Percentiles rank a stretch among this genome's conserved stretches.
These are phyloP conservation scores for Phoenix dactylifera DNA, from an alignment of 176 grass and related monocot genomes.

Conservation along the genomic window DNA sequence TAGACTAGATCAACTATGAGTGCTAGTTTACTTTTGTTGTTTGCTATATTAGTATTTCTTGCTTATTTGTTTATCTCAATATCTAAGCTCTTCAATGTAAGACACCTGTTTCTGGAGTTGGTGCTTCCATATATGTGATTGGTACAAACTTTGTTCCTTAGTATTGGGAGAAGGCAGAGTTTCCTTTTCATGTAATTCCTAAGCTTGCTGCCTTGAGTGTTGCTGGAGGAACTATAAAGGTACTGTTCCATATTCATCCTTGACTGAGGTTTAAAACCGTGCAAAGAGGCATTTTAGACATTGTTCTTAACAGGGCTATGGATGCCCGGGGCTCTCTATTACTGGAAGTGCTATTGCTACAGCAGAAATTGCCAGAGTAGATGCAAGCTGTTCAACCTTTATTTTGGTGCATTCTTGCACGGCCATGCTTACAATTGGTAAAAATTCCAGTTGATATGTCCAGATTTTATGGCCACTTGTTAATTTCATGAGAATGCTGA, in stretches of 20 bases:
- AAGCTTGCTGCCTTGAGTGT: conserved; percentile 59
- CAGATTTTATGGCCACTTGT: not conserved
- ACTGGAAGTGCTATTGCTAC: conserved; percentile 44
- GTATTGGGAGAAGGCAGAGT: conserved; percentile 91
- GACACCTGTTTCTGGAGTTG: too few species aligned
- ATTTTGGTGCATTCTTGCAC: conserved; percentile 82
- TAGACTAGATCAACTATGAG: not conserved
- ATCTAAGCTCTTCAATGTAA: too few species aligned
- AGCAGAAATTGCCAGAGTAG: conserved; percentile 84
- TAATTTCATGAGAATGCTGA: too few species aligned
- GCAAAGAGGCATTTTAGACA: too few species aligned
- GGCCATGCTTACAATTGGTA: conserved; percentile 78
- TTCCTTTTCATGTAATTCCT: conserved; percentile 66
- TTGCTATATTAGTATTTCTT: not conserved
- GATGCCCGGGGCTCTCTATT: conserved; percentile 73
- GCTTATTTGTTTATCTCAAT: too few species aligned
- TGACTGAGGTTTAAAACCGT: conserved; percentile 1
- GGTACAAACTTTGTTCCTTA: conserved; percentile 18
- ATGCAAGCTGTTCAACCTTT: conserved; percentile 90
- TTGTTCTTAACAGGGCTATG: conserved; percentile 40
- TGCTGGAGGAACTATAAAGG: conserved; percentile 68
- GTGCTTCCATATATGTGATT: conserved; percentile 1
- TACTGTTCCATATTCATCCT: conserved; percentile 9
- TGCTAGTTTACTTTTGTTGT: not conserved
- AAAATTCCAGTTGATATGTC: not conserved